These are phyloP conservation scores for Mycena crocata DNA, from an alignment of 768 basidiomycete species.

Conservation along the genomic window DNA sequence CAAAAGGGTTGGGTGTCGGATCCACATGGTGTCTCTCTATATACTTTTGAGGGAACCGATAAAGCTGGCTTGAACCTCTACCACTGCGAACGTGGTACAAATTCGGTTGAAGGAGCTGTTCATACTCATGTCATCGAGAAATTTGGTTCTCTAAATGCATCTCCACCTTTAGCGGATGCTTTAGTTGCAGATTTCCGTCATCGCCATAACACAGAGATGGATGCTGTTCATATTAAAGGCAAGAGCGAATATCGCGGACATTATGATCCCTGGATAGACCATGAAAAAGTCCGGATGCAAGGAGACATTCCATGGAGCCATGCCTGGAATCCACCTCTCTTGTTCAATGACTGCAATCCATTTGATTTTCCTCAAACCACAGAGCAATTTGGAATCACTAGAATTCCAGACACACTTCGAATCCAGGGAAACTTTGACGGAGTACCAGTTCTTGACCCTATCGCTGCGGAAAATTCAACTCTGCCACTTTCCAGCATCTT, in stretches of 20 bases:
- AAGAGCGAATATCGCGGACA: constrained; percentile 25
- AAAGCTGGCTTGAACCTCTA: constrained; percentile 31
- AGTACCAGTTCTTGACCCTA: not conserved
- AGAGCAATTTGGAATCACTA: constrained; percentile 31
- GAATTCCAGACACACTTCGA: constrained; percentile 21
- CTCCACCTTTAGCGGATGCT: constrained; percentile 33
- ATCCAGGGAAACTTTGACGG: constrained; percentile 2
- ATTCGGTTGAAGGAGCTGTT: constrained; percentile 38
- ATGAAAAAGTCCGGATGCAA: constrained; percentile 19
- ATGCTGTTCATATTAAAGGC: constrained; percentile 17
- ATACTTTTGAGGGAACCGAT: constrained; percentile 27
- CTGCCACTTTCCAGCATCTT: not conserved
- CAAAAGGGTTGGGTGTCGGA: constrained; percentile 34
- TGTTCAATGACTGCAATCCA: constrained; percentile 7
- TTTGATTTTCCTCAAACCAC: constrained; percentile 4
- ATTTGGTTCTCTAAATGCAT: constrained; percentile 40
- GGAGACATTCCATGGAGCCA: constrained; percentile 12
- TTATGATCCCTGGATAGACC: constrained; percentile 33
- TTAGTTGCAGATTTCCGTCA: constrained; percentile 34
- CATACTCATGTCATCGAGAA: constrained; percentile 34
- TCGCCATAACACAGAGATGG: constrained; percentile 29
- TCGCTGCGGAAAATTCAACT: not conserved
- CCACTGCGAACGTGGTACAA: constrained; percentile 35
- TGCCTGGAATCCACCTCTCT: not conserved
- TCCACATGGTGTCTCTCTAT: constrained; percentile 31